Conservation (phyloP, 371 early-diverging fungal species). For the Rhizopus sp. region DNA sequence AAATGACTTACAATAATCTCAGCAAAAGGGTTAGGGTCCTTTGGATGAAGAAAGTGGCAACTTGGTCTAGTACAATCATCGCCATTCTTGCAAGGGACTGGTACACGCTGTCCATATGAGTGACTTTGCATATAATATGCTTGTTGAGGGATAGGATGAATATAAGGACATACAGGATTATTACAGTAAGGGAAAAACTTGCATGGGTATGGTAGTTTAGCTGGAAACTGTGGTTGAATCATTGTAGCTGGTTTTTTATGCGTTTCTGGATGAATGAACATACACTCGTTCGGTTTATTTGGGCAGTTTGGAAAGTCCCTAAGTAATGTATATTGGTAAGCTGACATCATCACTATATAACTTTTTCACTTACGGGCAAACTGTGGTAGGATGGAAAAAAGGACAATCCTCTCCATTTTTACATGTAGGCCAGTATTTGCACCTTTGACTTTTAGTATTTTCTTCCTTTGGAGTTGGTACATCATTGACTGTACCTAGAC, state of each 20-base stretch:
- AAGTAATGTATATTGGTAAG: background rate
- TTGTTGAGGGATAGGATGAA: constrained; percentile 40
- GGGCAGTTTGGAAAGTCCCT: constrained; percentile 61
- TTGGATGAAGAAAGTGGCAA: constrained; percentile 67
- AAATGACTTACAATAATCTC: constrained; percentile 48
- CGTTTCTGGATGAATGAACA: constrained; percentile 55
- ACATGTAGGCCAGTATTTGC: constrained; percentile 65
- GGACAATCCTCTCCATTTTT: constrained; percentile 48
- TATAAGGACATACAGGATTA: constrained; percentile 63
- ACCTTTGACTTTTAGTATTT: constrained; percentile 30
- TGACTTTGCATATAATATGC: constrained; percentile 22
- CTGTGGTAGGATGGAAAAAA: constrained; percentile 54
- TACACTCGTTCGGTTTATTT: constrained; percentile 49
- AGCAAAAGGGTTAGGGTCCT: constrained; percentile 41
- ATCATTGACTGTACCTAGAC: constrained; percentile 35
- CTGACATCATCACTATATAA: background rate
- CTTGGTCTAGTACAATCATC: constrained; percentile 59
- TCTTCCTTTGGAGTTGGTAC: background rate
- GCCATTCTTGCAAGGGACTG: constrained; percentile 61
- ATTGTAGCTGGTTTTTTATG: constrained; percentile 21
- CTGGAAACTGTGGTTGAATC: constrained; percentile 15
- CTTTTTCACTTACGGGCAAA: constrained; percentile 48
- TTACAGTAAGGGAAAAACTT: constrained; percentile 63
- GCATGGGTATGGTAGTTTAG: constrained; percentile 46
- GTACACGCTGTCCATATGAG: constrained; percentile 33